Conservation (phyloP, 495 filamentous ascomycete species). For the Pyrenopolyporus hunteri region DNA sequence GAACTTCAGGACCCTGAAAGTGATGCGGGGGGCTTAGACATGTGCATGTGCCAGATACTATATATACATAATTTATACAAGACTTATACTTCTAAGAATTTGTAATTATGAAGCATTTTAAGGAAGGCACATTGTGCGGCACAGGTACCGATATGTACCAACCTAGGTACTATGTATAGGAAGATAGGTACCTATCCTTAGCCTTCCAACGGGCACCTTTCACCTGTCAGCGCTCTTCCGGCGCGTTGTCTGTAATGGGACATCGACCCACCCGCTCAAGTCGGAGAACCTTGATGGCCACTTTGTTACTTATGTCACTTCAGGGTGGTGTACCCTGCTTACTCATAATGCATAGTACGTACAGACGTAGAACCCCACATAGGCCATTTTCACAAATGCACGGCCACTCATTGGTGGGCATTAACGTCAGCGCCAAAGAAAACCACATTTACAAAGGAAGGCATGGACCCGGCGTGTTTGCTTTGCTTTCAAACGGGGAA, state of each 20-base stretch:
- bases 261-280: too few relatives aligned
- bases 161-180: background rate
- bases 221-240: too few relatives aligned
- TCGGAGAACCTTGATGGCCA: constrained; percentile 40
- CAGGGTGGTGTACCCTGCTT: background rate
- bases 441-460: constrained; percentile 8
- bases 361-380: constrained; percentile 14
- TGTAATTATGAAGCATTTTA: too few relatives aligned
- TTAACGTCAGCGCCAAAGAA: constrained; percentile 21
- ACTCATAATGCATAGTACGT: background rate
- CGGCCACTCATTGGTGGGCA: constrained; percentile 21
- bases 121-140: too few relatives aligned
- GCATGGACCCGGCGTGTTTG: background rate
- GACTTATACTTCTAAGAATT: too few relatives aligned
- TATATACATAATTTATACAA: constrained; percentile 2
- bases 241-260: too few relatives aligned
- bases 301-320: background rate
- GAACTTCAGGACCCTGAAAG: constrained; percentile 9
- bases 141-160: background rate
- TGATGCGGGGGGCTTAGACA: background rate
- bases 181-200: background rate
- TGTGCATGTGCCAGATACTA: background rate
- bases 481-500: constrained; percentile 8
- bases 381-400: constrained; percentile 25
- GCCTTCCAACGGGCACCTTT: too few relatives aligned